A percentile compares a stretch with the other conserved stretches of the same genome.
Evolutionary conservation across 805 yeast genomes (phyloP).

Genomic region (Zygosaccharomyces pseudorouxii): DNA sequence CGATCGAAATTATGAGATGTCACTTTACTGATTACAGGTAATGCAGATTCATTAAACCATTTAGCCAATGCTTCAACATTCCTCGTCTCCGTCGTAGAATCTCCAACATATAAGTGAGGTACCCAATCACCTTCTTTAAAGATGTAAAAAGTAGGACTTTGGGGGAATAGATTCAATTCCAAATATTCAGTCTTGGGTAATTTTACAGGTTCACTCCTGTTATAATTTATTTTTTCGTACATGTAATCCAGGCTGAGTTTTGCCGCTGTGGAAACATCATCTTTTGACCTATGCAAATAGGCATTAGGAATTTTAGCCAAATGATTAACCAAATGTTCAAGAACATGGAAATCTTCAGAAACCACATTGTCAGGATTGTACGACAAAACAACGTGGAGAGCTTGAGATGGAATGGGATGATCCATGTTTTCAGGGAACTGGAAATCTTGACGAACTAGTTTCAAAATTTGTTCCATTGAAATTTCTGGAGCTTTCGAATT

Average conservation of each 20-base stretch:
- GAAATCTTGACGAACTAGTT: conserved; percentile 18
- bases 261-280: conserved; percentile 42
- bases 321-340: conserved; percentile 58
- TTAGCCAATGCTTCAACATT: conserved; percentile 42
- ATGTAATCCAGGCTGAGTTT: conserved; percentile 34
- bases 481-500: conserved; percentile 41
- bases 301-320: conserved; percentile 56
- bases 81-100: conserved; percentile 61
- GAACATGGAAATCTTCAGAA: conserved; percentile 56
- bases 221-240: conserved; percentile 43
- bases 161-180: conserved; percentile 49
- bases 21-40: conserved; percentile 52
- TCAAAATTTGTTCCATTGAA: conserved; percentile 10
- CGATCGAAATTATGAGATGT: conserved; percentile 34
- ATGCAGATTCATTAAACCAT: conserved; percentile 47
- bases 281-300: conserved; percentile 49
- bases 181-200: conserved; percentile 44
- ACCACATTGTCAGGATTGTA: conserved; percentile 44
- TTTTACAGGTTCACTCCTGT: conserved; percentile 33
- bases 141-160: conserved; percentile 57
- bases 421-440: conserved; percentile 16
- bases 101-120: conserved; percentile 53
- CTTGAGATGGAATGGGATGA: conserved; percentile 9
- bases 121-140: conserved; percentile 54
- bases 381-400: conserved; percentile 48